Conservation (phyloP, 345 rosid genomes). For the Gossypioides kirkii region DNA sequence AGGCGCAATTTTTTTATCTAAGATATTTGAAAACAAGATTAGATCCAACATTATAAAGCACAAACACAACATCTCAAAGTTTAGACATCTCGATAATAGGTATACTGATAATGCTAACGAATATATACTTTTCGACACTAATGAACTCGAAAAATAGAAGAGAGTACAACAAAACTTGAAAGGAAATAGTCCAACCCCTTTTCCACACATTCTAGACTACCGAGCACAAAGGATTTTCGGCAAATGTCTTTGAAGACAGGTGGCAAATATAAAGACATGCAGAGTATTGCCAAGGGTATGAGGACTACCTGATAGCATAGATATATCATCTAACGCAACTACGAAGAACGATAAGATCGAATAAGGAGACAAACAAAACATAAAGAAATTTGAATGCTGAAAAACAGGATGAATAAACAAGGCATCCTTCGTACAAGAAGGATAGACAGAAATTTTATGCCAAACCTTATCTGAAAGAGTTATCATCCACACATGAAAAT, state of each 20-base stretch:
- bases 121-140: neutral
- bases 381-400: neutral
- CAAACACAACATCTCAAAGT: neutral
- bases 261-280: neutral
- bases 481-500: neutral
- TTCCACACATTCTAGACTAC: neutral
- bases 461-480: neutral
- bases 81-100: neutral
- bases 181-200: neutral
- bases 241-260: neutral
- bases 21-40: slow-evolving; percentile 12
- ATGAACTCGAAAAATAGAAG: neutral
- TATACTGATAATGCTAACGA: neutral
- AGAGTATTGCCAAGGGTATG: neutral
- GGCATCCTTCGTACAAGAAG: neutral
- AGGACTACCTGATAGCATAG: neutral
- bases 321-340: neutral
- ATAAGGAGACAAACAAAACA: neutral
- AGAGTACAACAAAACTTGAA: neutral
- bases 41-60: neutral
- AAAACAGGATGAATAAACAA: neutral
- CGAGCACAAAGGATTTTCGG: neutral
- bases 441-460: neutral
- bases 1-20: slow-evolving; percentile 78
- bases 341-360: neutral